These are phyloP conservation scores for Rhododendron simsii DNA, from an alignment of 148 eudicot genomes.

Conservation along the genomic window DNA sequence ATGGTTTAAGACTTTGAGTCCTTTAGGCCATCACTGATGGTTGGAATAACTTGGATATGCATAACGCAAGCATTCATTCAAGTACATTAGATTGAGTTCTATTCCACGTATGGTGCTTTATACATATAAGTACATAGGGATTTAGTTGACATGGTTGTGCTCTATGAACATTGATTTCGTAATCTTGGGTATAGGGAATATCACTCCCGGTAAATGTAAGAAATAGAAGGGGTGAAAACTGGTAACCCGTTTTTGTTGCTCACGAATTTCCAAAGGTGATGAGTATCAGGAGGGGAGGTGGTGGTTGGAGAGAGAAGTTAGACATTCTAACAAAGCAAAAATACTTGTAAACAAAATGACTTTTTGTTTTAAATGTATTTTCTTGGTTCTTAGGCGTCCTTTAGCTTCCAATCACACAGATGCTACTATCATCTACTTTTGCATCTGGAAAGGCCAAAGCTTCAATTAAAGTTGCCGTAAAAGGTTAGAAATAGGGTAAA, in stretches of 20 bases:
- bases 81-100: neutral
- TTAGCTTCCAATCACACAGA: no score
- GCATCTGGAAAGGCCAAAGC: slow-evolving; percentile 1
- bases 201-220: neutral
- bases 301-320: neutral
- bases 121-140: neutral
- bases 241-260: neutral
- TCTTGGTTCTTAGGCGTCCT: neutral
- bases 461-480: neutral
- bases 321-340: neutral
- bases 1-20: neutral
- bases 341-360: neutral
- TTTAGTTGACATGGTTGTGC: neutral
- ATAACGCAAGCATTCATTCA: neutral
- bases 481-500: neutral
- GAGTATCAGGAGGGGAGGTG: neutral
- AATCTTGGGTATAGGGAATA: neutral
- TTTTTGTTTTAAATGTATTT: neutral
- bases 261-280: neutral
- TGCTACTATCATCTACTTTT: neutral
- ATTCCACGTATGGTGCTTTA: neutral
- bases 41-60: neutral
- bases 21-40: neutral
- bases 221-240: slow-evolving; percentile 1
- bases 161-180: neutral